Conservation (phyloP, 768 basidiomycete genomes). For the Exidia glandulosa region DNA sequence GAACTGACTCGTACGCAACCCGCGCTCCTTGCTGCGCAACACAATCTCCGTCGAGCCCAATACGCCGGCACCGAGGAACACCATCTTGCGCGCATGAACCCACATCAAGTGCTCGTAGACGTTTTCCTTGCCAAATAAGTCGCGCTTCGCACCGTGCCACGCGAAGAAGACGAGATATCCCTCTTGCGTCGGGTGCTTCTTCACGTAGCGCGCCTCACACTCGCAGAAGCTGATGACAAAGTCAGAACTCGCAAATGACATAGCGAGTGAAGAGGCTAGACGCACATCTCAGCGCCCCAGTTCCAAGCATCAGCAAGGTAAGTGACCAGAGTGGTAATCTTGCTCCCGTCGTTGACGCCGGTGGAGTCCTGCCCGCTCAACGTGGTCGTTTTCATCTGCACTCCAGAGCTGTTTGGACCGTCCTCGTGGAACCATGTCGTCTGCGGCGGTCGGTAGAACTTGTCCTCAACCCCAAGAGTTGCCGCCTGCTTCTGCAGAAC, state of each 20-base stretch:
- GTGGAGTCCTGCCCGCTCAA: constrained; percentile 1
- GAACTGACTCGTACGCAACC: not conserved
- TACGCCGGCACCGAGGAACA: not conserved
- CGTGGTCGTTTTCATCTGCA: not conserved
- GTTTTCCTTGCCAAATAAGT: not conserved
- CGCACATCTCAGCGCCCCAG: not conserved
- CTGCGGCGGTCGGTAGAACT: constrained; percentile 2
- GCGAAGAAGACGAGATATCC: not conserved
- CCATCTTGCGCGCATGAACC: not conserved
- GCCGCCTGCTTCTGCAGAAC: not conserved
- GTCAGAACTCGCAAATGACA: no score
- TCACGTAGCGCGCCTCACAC: constrained; percentile 2
- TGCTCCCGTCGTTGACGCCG: constrained; percentile 2
- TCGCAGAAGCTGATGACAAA: constrained; percentile 4
- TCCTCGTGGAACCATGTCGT: not conserved
- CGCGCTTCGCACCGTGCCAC: not conserved
- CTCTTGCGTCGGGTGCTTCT: not conserved
- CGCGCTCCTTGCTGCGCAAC: constrained; percentile 1
- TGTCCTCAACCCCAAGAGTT: not conserved
- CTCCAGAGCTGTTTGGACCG: not conserved
- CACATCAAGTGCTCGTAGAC: not conserved
- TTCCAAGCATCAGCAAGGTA: constrained; percentile 3
- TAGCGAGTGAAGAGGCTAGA: no score
- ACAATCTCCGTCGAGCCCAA: constrained; percentile 2
- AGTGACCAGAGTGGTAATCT: not conserved